These are phyloP conservation scores for Phytophthora megakarya DNA, from an alignment of 352 stramenopile species.

Conservation along the genomic window DNA sequence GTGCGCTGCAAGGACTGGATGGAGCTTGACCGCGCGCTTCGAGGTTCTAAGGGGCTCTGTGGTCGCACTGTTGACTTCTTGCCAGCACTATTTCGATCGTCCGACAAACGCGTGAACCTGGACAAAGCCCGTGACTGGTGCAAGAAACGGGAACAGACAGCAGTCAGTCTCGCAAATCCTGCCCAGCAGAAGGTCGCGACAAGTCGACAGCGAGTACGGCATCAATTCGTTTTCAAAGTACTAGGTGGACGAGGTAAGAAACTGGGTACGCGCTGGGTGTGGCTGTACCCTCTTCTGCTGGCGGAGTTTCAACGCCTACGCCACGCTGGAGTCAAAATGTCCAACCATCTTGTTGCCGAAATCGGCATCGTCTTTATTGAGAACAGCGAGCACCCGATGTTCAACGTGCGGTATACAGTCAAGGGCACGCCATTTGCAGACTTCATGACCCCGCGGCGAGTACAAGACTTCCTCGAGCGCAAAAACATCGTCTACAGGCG, in stretches of 20 bases:
- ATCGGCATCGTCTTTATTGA: slow-evolving; percentile 9
- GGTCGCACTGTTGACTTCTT: slow-evolving; percentile 9
- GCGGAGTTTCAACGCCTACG: too few species aligned
- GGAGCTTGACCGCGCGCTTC: too few species aligned
- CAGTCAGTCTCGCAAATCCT: too few species aligned
- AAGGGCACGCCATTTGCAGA: slow-evolving; percentile 4
- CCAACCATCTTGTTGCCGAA: slow-evolving; percentile 10
- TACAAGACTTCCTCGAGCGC: slow-evolving; percentile 24
- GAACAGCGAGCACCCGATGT: slow-evolving; percentile 11
- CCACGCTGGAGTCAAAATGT: slow-evolving; percentile 19
- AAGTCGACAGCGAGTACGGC: too few species aligned
- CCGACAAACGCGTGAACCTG: slow-evolving; percentile 2
- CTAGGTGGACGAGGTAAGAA: too few species aligned
- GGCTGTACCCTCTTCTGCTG: too few species aligned
- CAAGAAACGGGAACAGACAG: too few species aligned
- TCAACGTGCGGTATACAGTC: slow-evolving; percentile 3
- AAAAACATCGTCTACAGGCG: slow-evolving; percentile 19
- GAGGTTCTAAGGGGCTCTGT: not conserved
- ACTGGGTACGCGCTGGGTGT: too few species aligned
- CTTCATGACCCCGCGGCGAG: not conserved
- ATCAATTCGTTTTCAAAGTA: too few species aligned
- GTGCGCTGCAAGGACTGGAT: too few species aligned
- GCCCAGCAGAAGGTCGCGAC: too few species aligned
- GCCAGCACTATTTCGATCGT: slow-evolving; percentile 1
- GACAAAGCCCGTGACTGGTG: slow-evolving; percentile 21